Evolutionary conservation across 2,329 filamentous ascomycete species (phyloP), one percentile per base, ranked within the genome.

Genomic region (Aspergillus phoenicis): DNA sequence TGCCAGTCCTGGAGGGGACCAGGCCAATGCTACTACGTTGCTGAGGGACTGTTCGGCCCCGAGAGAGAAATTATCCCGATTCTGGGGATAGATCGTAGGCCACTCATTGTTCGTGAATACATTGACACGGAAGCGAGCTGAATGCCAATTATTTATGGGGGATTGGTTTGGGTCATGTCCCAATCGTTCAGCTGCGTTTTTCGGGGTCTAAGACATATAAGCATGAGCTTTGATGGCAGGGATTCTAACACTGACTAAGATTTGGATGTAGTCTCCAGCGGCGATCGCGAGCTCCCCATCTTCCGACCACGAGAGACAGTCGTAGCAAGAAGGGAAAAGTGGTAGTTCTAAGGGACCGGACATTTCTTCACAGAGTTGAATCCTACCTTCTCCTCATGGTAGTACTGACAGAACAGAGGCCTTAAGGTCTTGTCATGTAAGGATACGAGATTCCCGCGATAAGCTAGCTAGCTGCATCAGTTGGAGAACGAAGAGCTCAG

Each of bases 31-130:
- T n/a, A 78, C 71, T 2, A 84, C 80, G 45, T 76, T 75, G 61
- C 83, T 83, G 2, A 75, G 68, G 0, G 85, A 87, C 56, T 85
- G 81, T 67, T 88, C 86, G 63, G 86, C 84, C 2, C 84, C 86
- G 24, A 87, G 68, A 0, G 85, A 87, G 67, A 83, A 85, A 17
- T 78, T 73, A 13, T 76, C 67, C 30, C 81, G 77, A 11, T 78
- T 75, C 15, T 81, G 77, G 8, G 83, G 81, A 10, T 80, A 71
- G 54, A 80, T 78, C n/a, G 64, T 64, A 0, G 78, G 72, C 78
- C 80, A 81, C 68, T 88, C 85, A 6, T 75, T 71, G 10, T 74
- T 68, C 1, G 81, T 82, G 70, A 87, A 88, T 57, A 78, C 69
- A 64, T 84, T 85, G 57, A 78, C 79, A 47, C 78, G 77, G 58